Percentiles rank a stretch among this genome's conserved stretches.
phyloP scores from a whole-genome alignment of 192 early-diverging fungal genomes.

The Backusella tarrabulga region DNA sequence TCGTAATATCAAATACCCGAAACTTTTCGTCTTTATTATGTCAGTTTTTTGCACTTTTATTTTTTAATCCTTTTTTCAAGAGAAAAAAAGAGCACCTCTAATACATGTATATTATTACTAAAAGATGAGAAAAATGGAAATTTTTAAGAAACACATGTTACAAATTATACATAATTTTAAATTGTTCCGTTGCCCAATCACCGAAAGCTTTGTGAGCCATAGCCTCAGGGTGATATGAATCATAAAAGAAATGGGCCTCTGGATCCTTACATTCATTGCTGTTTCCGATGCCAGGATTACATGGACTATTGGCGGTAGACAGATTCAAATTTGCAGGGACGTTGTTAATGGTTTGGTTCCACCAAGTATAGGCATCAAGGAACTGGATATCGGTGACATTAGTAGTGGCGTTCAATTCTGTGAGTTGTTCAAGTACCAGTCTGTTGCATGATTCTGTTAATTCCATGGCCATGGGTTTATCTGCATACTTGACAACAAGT shows the following conservation, averaged over 20 bases:
- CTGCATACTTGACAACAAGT: neutral
- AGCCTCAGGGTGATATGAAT: neutral
- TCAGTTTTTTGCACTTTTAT: too few species aligned
- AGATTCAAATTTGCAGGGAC: neutral
- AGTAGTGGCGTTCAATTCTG: neutral
- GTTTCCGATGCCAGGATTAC: neutral
- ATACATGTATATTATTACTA: neutral
- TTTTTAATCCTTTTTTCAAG: neutral
- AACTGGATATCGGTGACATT: neutral
- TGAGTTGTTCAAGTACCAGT: neutral
- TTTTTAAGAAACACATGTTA: neutral
- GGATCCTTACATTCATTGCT: neutral
- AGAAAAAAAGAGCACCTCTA: neutral
- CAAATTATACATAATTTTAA: neutral
- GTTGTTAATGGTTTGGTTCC: neutral
- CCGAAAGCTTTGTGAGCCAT: neutral
- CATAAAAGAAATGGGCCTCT: neutral
- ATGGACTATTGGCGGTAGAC: neutral
- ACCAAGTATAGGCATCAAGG: neutral
- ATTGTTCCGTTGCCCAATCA: neutral
- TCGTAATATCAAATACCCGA: too few species aligned
- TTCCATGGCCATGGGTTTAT: slow-evolving; percentile 29
- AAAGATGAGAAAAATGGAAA: neutral
- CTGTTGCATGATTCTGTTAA: neutral
- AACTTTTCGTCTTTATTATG: too few species aligned